Conservation (phyloP, 2,329 filamentous ascomycete genomes). For the Pseudogymnoascus sp. region DNA sequence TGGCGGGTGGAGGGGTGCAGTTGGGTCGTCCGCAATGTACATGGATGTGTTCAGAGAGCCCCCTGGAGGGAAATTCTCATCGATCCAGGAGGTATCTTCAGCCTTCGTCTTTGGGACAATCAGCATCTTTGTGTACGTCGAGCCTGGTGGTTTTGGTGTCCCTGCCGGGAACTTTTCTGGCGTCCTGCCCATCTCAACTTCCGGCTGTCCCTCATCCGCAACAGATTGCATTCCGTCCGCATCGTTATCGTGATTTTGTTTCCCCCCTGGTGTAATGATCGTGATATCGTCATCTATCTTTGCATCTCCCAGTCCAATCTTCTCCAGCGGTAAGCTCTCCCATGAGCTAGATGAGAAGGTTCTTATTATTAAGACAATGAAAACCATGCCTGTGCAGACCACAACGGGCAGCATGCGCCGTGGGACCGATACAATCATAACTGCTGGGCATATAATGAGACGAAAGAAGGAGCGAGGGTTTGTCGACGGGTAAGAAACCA, state of each 20-base stretch:
- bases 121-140: conserved; percentile 20
- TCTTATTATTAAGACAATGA: neutral
- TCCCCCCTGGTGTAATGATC: conserved; percentile 4
- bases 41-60: conserved; percentile 5
- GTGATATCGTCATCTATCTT: neutral
- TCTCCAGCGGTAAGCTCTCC: conserved; percentile 11
- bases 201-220: neutral
- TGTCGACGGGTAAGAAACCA: neutral
- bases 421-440: neutral
- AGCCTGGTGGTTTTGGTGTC: conserved; percentile 13
- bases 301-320: conserved; percentile 13
- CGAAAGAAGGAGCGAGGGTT: neutral
- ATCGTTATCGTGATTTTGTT: neutral
- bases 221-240: neutral
- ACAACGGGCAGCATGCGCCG: conserved; percentile 8
- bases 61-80: conserved; percentile 19
- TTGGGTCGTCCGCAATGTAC: conserved; percentile 24
- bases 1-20: conserved; percentile 40
- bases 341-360: conserved; percentile 9
- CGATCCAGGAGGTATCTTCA: conserved; percentile 21
- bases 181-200: neutral
- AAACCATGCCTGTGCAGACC: conserved; percentile 1
- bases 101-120: conserved; percentile 18
- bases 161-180: conserved; percentile 14
- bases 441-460: neutral